A percentile compares a stretch with the other conserved stretches of the same genome.
Evolutionary conservation across 2,329 filamentous ascomycete genomes (phyloP).

Genomic region (Fusarium cicatricum): DNA sequence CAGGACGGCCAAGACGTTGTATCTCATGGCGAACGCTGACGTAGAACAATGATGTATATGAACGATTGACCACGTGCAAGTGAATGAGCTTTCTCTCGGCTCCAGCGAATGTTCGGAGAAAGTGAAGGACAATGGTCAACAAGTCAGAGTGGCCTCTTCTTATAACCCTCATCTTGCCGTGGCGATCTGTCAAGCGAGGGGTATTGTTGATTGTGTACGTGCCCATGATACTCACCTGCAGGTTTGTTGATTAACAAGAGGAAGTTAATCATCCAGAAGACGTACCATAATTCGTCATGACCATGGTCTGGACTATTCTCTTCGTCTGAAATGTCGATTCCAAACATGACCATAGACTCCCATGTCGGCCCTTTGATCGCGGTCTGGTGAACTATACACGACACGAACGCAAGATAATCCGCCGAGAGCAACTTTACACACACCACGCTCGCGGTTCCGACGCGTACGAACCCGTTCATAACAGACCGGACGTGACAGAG

Average conservation of each 20-base stretch:
- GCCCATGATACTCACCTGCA: constrained; percentile 9
- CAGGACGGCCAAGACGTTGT: constrained; percentile 36
- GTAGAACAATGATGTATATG: neutral
- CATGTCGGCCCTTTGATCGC: constrained; percentile 4
- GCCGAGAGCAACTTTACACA: neutral
- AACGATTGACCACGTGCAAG: constrained; percentile 19
- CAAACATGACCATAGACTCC: constrained; percentile 13
- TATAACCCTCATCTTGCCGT: constrained; percentile 20
- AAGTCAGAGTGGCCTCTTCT: constrained; percentile 13
- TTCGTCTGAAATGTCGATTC: constrained; percentile 4
- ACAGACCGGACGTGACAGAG: neutral
- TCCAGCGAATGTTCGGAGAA: neutral
- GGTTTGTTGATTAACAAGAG: constrained; percentile 1
- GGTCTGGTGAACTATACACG: constrained; percentile 5
- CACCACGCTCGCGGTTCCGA: constrained; percentile 1
- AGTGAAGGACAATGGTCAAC: neutral
- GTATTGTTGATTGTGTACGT: neutral
- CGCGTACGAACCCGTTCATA: neutral
- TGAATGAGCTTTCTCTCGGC: constrained; percentile 12
- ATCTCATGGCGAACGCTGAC: constrained; percentile 32
- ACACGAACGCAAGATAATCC: neutral
- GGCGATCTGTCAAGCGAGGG: constrained; percentile 1
- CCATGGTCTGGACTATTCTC: neutral
- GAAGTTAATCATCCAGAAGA: constrained; percentile 13
- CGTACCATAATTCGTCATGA: neutral